Evolutionary conservation across 1,284 basidiomycete species (phyloP).

Genomic region (Sporisorium exsertum): DNA sequence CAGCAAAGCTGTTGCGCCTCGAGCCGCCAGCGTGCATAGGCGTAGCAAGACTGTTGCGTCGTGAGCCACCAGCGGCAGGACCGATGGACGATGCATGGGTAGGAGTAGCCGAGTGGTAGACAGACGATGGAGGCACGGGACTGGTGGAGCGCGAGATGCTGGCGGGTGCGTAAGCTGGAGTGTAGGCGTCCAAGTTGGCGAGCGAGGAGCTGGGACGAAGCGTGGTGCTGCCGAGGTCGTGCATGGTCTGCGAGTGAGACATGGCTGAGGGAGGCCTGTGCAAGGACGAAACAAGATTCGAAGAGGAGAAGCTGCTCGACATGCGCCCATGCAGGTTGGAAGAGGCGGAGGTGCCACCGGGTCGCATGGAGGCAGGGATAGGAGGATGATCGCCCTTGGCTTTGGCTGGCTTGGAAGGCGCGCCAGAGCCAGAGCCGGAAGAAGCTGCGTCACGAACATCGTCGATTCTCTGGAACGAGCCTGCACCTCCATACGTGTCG

Average conservation of each 20-base stretch:
- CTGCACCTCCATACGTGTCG: constrained; percentile 63
- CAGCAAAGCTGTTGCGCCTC: constrained; percentile 33
- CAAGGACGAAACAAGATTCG: constrained; percentile 28
- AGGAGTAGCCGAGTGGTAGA: constrained; percentile 14
- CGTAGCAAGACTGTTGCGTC: constrained; percentile 29
- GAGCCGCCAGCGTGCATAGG: constrained; percentile 20
- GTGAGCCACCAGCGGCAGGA: constrained; percentile 14
- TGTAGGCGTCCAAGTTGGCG: constrained; percentile 61
- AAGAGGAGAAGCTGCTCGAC: constrained; percentile 47
- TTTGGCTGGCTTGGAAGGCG: constrained; percentile 42
- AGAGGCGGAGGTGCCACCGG: constrained; percentile 27
- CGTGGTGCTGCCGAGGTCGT: constrained; percentile 49
- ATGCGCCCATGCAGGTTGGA: constrained; percentile 29
- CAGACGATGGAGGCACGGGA: constrained; percentile 44
- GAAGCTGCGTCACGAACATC: constrained; percentile 37
- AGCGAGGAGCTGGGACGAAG: constrained; percentile 62
- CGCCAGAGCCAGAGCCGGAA: constrained; percentile 20
- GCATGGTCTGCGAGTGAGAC: constrained; percentile 40
- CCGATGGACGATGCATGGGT: constrained; percentile 14
- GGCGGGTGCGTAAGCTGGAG: constrained; percentile 61
- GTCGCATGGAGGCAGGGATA: constrained; percentile 58
- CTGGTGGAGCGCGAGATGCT: constrained; percentile 52
- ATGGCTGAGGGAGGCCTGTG: constrained; percentile 28
- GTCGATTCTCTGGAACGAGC: constrained; percentile 54
- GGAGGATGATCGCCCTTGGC: constrained; percentile 40